Percentiles rank a stretch among this genome's conserved stretches.
These are phyloP conservation scores for Cercospora berteroae DNA, from an alignment of 2,329 filamentous ascomycete genomes.

Conservation along the genomic window DNA sequence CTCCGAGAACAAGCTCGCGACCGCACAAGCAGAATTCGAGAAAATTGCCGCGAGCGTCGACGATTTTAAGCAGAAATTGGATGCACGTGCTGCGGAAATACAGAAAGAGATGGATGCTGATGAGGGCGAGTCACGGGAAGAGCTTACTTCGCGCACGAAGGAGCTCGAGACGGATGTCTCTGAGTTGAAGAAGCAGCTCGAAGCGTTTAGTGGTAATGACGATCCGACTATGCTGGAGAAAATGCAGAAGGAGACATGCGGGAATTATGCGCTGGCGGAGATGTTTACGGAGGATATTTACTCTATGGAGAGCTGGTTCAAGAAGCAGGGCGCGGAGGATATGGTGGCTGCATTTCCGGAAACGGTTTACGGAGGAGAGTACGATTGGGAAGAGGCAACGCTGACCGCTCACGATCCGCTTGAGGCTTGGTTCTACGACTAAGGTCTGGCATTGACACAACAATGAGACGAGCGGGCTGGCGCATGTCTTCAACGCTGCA, in stretches of 20 bases:
- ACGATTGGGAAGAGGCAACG: conserved; percentile 49
- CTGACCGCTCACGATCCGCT: background rate
- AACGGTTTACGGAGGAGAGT: conserved; percentile 55
- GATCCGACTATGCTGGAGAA: conserved; percentile 48
- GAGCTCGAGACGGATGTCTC: conserved; percentile 41
- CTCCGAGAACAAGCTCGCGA: conserved; percentile 41
- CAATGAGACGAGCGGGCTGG: background rate
- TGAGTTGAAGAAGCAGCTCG: conserved; percentile 43
- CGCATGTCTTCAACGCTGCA: background rate
- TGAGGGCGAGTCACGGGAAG: conserved; percentile 37
- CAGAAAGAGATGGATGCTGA: conserved; percentile 41
- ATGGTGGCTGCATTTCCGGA: conserved; percentile 44
- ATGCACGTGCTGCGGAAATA: conserved; percentile 40
- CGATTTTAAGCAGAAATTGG: conserved; percentile 44
- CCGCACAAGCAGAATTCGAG: conserved; percentile 40
- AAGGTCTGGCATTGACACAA: background rate
- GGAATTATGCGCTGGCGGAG: conserved; percentile 37
- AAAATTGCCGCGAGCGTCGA: conserved; percentile 38
- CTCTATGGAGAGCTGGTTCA: conserved; percentile 48
- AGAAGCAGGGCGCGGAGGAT: conserved; percentile 44
- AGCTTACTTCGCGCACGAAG: conserved; percentile 39
- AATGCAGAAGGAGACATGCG: conserved; percentile 38
- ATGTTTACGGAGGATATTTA: conserved; percentile 47
- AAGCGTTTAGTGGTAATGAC: conserved; percentile 47
- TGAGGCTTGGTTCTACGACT: background rate